Evolutionary conservation across 306 rosid genomes (phyloP).

Genomic region (Calophaca sinica): DNA sequence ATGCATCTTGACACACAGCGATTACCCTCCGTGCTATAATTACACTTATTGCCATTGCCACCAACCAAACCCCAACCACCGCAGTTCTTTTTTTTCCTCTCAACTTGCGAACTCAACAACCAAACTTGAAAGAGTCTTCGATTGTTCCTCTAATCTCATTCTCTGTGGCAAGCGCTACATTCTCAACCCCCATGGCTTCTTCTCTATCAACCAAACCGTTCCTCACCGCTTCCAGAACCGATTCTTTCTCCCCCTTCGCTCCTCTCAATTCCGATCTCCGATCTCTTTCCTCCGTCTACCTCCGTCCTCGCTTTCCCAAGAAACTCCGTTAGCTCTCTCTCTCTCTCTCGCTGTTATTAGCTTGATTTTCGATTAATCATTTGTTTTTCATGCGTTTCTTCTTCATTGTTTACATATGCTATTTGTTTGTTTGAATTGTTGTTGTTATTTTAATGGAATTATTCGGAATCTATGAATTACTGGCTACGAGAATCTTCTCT

Average conservation of each 20-base stretch:
- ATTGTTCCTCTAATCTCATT: background rate
- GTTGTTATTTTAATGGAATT: background rate
- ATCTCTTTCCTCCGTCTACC: conserved; percentile 57
- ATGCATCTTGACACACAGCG: background rate
- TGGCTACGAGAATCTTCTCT: background rate
- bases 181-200: conserved; percentile 66
- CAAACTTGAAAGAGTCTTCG: background rate
- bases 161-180: background rate
- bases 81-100: background rate
- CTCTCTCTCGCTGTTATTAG: background rate
- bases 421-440: background rate
- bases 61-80: conserved; percentile 23
- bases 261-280: conserved; percentile 61
- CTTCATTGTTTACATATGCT: background rate
- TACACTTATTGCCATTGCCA: conserved; percentile 22
- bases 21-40: background rate
- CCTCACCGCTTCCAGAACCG: conserved; percentile 57
- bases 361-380: conserved; percentile 26
- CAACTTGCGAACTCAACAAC: conserved; percentile 43
- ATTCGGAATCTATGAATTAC: background rate
- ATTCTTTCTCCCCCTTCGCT: conserved; percentile 54
- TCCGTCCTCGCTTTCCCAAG: conserved; percentile 56
- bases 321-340: conserved; percentile 73
- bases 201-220: conserved; percentile 76
- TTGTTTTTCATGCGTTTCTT: background rate